Conservation (phyloP, 1,139 yeast species). For the Candida labiduridarum region DNA sequence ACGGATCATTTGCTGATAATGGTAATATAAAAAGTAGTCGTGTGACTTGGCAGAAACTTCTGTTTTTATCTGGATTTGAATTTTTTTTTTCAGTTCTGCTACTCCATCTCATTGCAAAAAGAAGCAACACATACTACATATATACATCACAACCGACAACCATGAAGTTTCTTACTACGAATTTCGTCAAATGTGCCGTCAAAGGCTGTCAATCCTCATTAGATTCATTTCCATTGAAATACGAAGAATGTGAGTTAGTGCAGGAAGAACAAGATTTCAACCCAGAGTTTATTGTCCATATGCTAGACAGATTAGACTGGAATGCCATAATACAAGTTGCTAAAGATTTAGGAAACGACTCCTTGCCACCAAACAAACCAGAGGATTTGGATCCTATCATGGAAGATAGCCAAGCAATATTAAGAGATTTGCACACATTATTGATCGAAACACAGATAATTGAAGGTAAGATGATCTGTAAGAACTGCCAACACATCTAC, state of each 20-base stretch:
- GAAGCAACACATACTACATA: neutral
- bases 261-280: constrained; percentile 83
- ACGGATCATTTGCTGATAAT: neutral
- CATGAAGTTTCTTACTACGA: constrained; percentile 93
- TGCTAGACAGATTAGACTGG: constrained; percentile 89
- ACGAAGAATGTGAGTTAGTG: constrained; percentile 69
- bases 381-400: constrained; percentile 54
- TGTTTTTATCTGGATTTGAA: neutral
- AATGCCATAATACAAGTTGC: constrained; percentile 78
- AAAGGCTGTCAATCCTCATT: constrained; percentile 74
- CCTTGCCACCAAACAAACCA: constrained; percentile 68
- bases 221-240: constrained; percentile 80
- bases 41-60: neutral
- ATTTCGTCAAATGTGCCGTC: constrained; percentile 93
- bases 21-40: neutral
- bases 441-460: constrained; percentile 82
- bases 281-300: constrained; percentile 75
- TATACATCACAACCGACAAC: neutral
- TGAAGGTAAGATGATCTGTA: constrained; percentile 89
- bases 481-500: constrained; percentile 83
- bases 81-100: constrained; percentile 2
- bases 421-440: constrained; percentile 75
- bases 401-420: constrained; percentile 62
- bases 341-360: constrained; percentile 66
- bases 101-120: constrained; percentile 2